Evolutionary conservation across 2,329 filamentous ascomycete genomes (phyloP).

Genomic region (Cytospora mali): DNA sequence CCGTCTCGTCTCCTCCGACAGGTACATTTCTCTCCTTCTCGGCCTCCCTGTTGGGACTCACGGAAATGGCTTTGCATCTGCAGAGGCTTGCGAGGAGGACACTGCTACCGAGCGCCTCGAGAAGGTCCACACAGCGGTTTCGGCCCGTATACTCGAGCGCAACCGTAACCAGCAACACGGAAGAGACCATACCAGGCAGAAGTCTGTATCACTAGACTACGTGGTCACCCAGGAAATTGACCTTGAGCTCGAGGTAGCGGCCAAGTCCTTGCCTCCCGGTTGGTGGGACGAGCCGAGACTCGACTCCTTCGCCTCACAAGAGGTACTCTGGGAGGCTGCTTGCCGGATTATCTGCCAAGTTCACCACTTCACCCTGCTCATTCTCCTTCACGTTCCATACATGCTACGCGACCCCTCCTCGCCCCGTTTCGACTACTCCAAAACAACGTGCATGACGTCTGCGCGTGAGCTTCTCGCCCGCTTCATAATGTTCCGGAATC

Average conservation of each 20-base stretch:
- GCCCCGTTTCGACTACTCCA: conserved; percentile 50
- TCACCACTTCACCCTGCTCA: conserved; percentile 52
- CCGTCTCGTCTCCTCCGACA: conserved; percentile 52
- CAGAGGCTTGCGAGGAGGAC: conserved; percentile 35
- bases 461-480: conserved; percentile 54
- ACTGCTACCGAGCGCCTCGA: conserved; percentile 48
- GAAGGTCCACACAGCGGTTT: conserved; percentile 46
- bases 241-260: conserved; percentile 49
- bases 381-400: conserved; percentile 58
- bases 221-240: conserved; percentile 48
- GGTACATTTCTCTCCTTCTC: conserved; percentile 54
- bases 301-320: conserved; percentile 29
- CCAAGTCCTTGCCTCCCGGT: conserved; percentile 43
- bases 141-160: conserved; percentile 50
- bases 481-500: conserved; percentile 50
- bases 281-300: conserved; percentile 52
- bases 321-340: conserved; percentile 37
- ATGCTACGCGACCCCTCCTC: conserved; percentile 48
- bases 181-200: conserved; percentile 28
- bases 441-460: conserved; percentile 50
- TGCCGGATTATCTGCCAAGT: conserved; percentile 50
- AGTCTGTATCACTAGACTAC: conserved; percentile 40
- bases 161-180: conserved; percentile 40
- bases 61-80: conserved; percentile 43
- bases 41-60: conserved; percentile 50